Base-by-base conservation (phyloP, 768 basidiomycete genomes). In the Lactarius quietus region DNA sequence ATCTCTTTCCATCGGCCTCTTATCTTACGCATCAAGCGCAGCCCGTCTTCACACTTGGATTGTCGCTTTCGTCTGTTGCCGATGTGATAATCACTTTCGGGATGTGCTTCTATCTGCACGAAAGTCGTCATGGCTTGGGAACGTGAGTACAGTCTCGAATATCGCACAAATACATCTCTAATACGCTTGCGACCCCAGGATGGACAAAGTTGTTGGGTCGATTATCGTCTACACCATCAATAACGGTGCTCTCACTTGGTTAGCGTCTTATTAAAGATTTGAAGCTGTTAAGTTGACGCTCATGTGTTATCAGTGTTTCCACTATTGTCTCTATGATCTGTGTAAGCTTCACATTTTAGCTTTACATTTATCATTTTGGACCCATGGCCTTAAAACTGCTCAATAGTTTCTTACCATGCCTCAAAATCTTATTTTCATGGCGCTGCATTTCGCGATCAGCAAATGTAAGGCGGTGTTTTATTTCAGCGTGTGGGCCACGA, bases 191-290 rank as follows among this genome's bases (percentile, higher is more conserved):
- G 35, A 20, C 29, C 31, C 12, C 26, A 70, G 68, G 15, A 69
- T 69, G 68, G 70, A 70, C 29, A 57, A 69, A 2, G 61, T 70
- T 8, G 58, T 70, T 18, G 62, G 67, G 15, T 33, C 61, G 1
- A 65, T 70, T 39, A 64, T 70, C 38, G 20, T 69, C 31, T 70
- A 70, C 45, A 70, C 70, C 9, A 36, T 70, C 58, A 70, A 69
- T 29, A 70, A 70, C 33, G 70, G 70, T n/a, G 63, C 68, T 1
- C 54, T 70, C 35, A 70, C 70, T 31, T 65, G 68, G 69, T 70
- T 10, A 59, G 62, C 55, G 10, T 41, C 52, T 33, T 36, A 18
- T 58, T 36, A 15, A 3, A 10, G 14, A 17, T 26, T 26, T 15
- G n/a, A 10, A 23, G n/a, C 8, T 8, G 33, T 33, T 8, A 33